Percentiles rank a stretch among this genome's conserved stretches.
These are phyloP conservation scores for Rubia balearica DNA, from an alignment of 305 asterid species.

Conservation along the genomic window DNA sequence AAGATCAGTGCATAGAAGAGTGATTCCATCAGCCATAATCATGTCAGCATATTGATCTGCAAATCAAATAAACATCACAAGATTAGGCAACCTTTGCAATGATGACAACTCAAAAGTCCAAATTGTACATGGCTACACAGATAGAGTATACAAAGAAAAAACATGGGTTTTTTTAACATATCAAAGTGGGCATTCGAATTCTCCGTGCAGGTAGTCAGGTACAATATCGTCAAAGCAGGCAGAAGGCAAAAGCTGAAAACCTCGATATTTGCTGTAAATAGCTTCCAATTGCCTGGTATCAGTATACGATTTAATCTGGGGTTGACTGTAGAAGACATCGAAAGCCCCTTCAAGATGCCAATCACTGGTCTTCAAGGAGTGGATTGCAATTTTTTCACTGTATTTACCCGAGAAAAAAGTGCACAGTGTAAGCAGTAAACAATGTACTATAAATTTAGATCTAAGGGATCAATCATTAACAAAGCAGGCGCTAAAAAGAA, in stretches of 20 bases:
- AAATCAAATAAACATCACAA: constrained; percentile 23
- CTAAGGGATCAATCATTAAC: not conserved
- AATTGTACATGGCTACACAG: not conserved
- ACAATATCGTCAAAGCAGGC: not conserved
- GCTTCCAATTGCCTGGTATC: constrained; percentile 89
- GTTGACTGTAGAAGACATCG: constrained; percentile 82
- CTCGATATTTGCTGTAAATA: constrained; percentile 91
- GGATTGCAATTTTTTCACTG: constrained; percentile 89
- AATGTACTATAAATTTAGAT: not conserved
- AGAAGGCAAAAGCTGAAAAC: constrained; percentile 21
- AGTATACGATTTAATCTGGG: constrained; percentile 61
- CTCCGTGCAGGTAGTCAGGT: not conserved
- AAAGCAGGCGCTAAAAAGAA: not conserved
- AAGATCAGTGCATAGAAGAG: constrained; percentile 74
- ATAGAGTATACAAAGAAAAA: not conserved
- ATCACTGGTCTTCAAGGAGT: constrained; percentile 78
- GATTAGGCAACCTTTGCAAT: constrained; percentile 2
- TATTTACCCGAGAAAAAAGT: constrained; percentile 19
- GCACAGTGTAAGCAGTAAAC: constrained; percentile 14
- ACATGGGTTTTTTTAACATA: not conserved
- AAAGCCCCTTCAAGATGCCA: constrained; percentile 99
- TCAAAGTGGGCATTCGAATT: not conserved
- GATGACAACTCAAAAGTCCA: not conserved
- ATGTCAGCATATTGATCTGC: constrained; percentile 81
- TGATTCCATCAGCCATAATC: constrained; percentile 94